phyloP scores from a whole-genome alignment of 2,329 filamentous ascomycete species.

The Sarocladiaceae sp. region DNA sequence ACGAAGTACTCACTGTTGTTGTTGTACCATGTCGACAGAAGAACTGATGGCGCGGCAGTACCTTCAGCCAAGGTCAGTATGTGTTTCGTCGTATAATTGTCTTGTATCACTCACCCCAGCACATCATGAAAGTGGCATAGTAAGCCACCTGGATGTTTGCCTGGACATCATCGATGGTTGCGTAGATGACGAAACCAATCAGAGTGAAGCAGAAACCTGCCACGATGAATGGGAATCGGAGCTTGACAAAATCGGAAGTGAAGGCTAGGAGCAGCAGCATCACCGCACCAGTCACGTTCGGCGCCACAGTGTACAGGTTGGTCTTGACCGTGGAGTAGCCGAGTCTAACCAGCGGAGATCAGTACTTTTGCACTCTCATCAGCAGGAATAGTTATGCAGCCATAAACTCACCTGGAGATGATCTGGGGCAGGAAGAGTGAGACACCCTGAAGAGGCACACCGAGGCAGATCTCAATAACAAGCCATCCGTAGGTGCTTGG shows the following conservation, averaged over 20 bases:
- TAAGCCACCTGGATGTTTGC: constrained; percentile 60
- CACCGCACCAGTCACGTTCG: constrained; percentile 66
- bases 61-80: too few relatives aligned
- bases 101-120: too few relatives aligned
- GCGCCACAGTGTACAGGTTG: constrained; percentile 76
- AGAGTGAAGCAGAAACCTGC: constrained; percentile 70
- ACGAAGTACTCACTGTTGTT: constrained; percentile 53
- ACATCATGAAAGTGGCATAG: constrained; percentile 76
- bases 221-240: constrained; percentile 68
- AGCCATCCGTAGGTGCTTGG: constrained; percentile 44
- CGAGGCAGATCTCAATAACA: constrained; percentile 51
- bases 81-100: too few relatives aligned
- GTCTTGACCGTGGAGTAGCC: constrained; percentile 50
- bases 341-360: constrained; percentile 19
- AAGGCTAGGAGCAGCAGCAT: constrained; percentile 70
- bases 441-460: constrained; percentile 51
- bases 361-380: not conserved
- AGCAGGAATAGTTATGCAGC: not conserved
- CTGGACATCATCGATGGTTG: constrained; percentile 58
- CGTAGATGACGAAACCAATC: constrained; percentile 72
- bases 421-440: constrained; percentile 50
- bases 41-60: constrained; percentile 65
- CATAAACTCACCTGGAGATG: constrained; percentile 28
- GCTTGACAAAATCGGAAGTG: constrained; percentile 56
- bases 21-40: constrained; percentile 64